phyloP scores from a whole-genome alignment of 306 rosid genomes.

The Psophocarpus tetragonolobus region DNA sequence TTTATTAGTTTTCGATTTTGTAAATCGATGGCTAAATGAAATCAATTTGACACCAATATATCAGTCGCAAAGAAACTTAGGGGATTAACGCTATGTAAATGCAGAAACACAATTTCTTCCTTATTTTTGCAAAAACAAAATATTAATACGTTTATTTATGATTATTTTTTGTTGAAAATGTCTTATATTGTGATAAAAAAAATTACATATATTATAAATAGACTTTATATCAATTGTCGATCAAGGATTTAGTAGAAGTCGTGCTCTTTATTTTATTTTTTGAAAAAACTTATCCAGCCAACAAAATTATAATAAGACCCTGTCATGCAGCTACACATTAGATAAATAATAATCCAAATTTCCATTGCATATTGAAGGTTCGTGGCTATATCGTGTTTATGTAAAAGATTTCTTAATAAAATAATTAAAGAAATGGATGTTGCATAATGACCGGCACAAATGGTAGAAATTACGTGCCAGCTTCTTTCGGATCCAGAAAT shows the following conservation, averaged over 20 bases:
- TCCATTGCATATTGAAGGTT: neutral
- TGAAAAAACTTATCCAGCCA: too few relatives aligned
- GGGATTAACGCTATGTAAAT: neutral
- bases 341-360: neutral
- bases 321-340: neutral
- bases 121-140: too few relatives aligned
- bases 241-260: neutral
- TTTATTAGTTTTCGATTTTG: too few relatives aligned
- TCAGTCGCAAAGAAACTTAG: too few relatives aligned
- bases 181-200: neutral
- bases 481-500: neutral
- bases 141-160: too few relatives aligned
- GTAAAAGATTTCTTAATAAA: neutral
- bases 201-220: neutral
- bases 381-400: neutral
- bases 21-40: too few relatives aligned
- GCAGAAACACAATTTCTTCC: neutral
- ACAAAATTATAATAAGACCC: too few relatives aligned
- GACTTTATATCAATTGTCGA: neutral
- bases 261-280: neutral
- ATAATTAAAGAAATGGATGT: neutral
- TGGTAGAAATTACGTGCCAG: neutral
- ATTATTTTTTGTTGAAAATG: too few relatives aligned
- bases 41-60: too few relatives aligned
- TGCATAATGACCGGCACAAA: neutral